These are phyloP conservation scores for Mucor ambiguus DNA, from an alignment of 371 early-diverging fungal species.

Conservation along the genomic window DNA sequence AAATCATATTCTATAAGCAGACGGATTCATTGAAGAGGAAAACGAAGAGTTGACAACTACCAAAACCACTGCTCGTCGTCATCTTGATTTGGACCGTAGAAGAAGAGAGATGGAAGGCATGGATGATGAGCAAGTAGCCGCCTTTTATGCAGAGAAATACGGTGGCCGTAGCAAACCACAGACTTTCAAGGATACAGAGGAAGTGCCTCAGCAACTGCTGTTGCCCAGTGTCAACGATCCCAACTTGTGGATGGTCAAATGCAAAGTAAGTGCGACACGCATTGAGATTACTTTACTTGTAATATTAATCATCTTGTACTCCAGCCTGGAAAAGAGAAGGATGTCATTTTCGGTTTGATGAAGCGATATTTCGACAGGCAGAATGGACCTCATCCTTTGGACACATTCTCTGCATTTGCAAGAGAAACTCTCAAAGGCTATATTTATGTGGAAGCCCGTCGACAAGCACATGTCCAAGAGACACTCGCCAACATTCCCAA, in stretches of 20 bases:
- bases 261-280: conserved; percentile 57
- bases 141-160: conserved; percentile 78
- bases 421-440: conserved; percentile 94
- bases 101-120: conserved; percentile 69
- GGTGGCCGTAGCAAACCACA: conserved; percentile 59
- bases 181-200: conserved; percentile 66
- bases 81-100: conserved; percentile 72
- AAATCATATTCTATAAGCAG: conserved; percentile 23
- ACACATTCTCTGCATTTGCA: conserved; percentile 82
- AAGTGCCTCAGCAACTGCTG: conserved; percentile 79
- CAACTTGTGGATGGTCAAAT: conserved; percentile 92
- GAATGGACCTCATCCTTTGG: conserved; percentile 60
- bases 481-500: conserved; percentile 76
- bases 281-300: not conserved
- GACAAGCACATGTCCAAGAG: conserved; percentile 82
- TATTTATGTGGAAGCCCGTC: conserved; percentile 94
- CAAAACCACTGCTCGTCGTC: conserved; percentile 49
- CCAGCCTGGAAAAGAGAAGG: conserved; percentile 88
- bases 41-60: conserved; percentile 66
- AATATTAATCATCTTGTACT: not conserved
- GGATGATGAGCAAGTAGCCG: conserved; percentile 87
- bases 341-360: conserved; percentile 83
- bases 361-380: conserved; percentile 75
- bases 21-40: conserved; percentile 76
- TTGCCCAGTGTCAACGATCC: conserved; percentile 91